These are phyloP conservation scores for Ogataea degrootiae DNA, from an alignment of 805 yeast species.

Conservation along the genomic window DNA sequence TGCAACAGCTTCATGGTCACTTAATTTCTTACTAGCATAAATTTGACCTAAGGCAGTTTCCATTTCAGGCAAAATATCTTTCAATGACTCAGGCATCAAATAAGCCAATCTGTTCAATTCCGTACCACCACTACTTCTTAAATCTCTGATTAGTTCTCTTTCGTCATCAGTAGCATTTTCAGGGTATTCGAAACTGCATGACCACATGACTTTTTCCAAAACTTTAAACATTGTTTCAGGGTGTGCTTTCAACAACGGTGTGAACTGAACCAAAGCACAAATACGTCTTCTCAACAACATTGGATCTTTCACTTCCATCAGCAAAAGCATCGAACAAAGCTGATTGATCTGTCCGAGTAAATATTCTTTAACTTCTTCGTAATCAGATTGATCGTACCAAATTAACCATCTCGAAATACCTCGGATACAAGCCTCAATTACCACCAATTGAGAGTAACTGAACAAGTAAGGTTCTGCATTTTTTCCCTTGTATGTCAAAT, in stretches of 20 bases:
- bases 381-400: slow-evolving; percentile 67
- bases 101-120: slow-evolving; percentile 92
- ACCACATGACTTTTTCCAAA: slow-evolving; percentile 76
- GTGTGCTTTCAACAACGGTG: slow-evolving; percentile 90
- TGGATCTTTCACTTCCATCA: slow-evolving; percentile 75
- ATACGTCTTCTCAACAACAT: slow-evolving; percentile 76
- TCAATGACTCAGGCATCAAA: slow-evolving; percentile 87
- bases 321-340: slow-evolving; percentile 69
- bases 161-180: slow-evolving; percentile 53
- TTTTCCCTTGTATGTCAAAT: slow-evolving; percentile 51
- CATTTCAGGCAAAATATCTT: slow-evolving; percentile 72
- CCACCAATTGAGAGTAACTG: slow-evolving; percentile 77
- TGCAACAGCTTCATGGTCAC: slow-evolving; percentile 89
- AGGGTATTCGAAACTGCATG: slow-evolving; percentile 81
- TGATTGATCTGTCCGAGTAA: slow-evolving; percentile 55
- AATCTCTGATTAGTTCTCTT: slow-evolving; percentile 75
- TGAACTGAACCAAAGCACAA: slow-evolving; percentile 85
- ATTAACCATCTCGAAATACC: slow-evolving; percentile 95
- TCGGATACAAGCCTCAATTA: slow-evolving; percentile 84
- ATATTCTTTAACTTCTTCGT: slow-evolving; percentile 48
- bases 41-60: slow-evolving; percentile 77
- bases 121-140: slow-evolving; percentile 89
- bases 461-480: slow-evolving; percentile 63
- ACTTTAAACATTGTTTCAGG: slow-evolving; percentile 78
- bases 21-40: slow-evolving; percentile 61